A percentile compares a stretch with the other conserved stretches of the same genome.
phyloP scores from a whole-genome alignment of 176 grass and related monocot genomes.

The Juncus effusus region DNA sequence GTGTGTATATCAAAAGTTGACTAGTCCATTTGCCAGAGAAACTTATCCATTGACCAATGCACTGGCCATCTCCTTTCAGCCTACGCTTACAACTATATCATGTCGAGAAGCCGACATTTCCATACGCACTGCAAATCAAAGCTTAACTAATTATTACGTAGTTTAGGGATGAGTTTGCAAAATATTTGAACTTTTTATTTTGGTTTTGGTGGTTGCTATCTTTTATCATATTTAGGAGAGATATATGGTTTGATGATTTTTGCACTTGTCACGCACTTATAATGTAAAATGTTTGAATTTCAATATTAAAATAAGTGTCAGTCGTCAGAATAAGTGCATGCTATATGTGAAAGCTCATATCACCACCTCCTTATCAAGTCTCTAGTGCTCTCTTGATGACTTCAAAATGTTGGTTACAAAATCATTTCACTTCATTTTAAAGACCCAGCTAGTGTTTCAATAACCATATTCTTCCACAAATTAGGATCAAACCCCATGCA shows the following conservation, averaged over 20 bases:
- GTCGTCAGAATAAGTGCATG: no score
- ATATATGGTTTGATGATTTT: no score
- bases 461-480: neutral
- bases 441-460: neutral
- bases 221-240: no score
- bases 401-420: neutral
- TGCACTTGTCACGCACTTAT: no score
- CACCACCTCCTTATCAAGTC: no score
- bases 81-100: slow-evolving; percentile 62
- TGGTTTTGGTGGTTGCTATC: neutral
- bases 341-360: no score
- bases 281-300: no score
- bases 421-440: neutral
- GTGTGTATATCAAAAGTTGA: no score
- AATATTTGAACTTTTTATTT: no score
- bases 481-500: neutral
- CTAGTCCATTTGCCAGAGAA: slow-evolving; percentile 62
- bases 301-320: no score
- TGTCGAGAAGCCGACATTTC: slow-evolving; percentile 49
- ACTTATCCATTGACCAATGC: slow-evolving; percentile 43
- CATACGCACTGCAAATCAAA: slow-evolving; percentile 56
- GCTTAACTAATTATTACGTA: neutral
- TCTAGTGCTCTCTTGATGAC: neutral
- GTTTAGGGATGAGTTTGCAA: no score
- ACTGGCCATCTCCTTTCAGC: slow-evolving; percentile 34